Evolutionary conservation across 2,329 filamentous ascomycete species (phyloP), one percentile per base, ranked within the genome.

Genomic region (Lomentospora prolificans): DNA sequence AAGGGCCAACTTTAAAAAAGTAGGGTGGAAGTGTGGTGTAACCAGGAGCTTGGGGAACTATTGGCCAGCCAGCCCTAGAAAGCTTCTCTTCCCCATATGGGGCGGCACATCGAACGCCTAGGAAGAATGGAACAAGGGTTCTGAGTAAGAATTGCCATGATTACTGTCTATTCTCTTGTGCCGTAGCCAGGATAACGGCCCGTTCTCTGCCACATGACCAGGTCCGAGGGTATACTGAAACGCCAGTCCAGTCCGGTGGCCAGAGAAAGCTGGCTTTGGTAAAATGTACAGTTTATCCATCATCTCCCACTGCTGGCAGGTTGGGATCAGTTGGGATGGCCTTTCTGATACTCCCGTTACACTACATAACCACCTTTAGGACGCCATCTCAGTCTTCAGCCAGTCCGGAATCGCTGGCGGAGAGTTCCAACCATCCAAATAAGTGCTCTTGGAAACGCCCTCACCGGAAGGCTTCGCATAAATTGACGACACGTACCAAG

Each of bases 401-500:
- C 85, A 88, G 19, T 61, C 69, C 3, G 85, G 85, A 53, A 87
- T 67, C 28, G 61, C 67, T 5, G 85, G 84, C 57, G 73, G 74
- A 58, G 70, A 73, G 48, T 79, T 75, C 85, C 85, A 89, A 9
- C 79, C 79, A 60, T 77, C 70, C 53, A 82, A 72, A 71, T 82
- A 87, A 55, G 67, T 73, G 57, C 71, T 68, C 61, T 70, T 75
- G 61, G 74, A 72, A 1, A 81, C 75, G 22, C 77, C 75, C 19
- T 75, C 70, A 8, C 75, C 77, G 5, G 74, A 72, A 0, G 86
- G 86, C 67, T 87, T 77, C 17, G 85, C 87, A 70, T 86, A 90
- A 28, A 91, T 80, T 3, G 78, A 87, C 9, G 82, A 84, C 3
- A 86, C 76, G 64, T 88, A 87, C 84, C 84, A 89, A 36, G 72